Conservation (phyloP, 2,329 filamentous ascomycete species). For the Emmonsiellopsis sp. region DNA sequence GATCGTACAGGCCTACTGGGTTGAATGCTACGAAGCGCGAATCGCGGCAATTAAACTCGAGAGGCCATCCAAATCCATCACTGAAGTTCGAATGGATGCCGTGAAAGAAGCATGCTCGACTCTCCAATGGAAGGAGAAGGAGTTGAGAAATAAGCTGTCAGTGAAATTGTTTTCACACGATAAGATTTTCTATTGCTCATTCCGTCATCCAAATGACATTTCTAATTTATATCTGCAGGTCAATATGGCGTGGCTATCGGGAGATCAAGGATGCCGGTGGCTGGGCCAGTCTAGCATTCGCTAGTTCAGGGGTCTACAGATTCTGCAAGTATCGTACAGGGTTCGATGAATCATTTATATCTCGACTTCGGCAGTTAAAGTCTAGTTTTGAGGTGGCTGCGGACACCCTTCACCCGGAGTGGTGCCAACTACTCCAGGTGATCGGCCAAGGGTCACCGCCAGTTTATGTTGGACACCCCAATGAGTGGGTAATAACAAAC, state of each 20-base stretch:
- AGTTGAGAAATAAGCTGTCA: conserved; percentile 41
- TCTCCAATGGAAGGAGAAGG: conserved; percentile 50
- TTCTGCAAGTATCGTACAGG: conserved; percentile 53
- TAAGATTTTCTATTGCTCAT: background rate
- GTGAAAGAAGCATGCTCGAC: conserved; percentile 46
- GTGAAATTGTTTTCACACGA: background rate
- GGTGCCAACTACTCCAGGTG: conserved; percentile 38
- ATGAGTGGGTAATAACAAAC: conserved; percentile 17
- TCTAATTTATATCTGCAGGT: conserved; percentile 15
- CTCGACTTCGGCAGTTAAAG: conserved; percentile 36
- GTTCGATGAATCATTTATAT: conserved; percentile 44
- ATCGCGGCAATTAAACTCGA: conserved; percentile 35
- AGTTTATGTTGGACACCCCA: conserved; percentile 17
- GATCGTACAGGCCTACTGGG: conserved; percentile 50
- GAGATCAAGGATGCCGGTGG: conserved; percentile 50
- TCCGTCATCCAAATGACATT: background rate
- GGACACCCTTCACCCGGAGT: conserved; percentile 45
- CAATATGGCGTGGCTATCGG: conserved; percentile 50
- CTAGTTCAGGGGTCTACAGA: conserved; percentile 50
- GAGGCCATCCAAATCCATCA: conserved; percentile 33
- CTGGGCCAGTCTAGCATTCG: conserved; percentile 48
- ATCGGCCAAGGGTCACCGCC: conserved; percentile 13
- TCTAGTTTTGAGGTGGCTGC: conserved; percentile 46
- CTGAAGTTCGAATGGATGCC: conserved; percentile 44
- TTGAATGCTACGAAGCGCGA: conserved; percentile 46